Base-by-base conservation (phyloP, 176 grass and related monocot species). In the Zea luxurians region DNA sequence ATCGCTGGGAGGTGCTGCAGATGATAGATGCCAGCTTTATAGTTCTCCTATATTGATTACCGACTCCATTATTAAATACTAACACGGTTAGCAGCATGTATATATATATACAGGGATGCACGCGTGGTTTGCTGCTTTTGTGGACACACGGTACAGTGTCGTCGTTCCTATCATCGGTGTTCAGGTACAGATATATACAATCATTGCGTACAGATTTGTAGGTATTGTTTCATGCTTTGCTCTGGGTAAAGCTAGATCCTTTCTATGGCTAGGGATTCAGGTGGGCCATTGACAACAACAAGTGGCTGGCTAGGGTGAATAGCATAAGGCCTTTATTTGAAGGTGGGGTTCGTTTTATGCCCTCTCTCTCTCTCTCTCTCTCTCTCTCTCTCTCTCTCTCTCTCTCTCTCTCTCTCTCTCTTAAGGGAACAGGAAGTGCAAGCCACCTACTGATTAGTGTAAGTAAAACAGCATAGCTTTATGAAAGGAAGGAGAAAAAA, bases 241-340 rank as follows among this genome's bases (percentile, higher is more conserved):
- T 68, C 21, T 77, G 6, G 61, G 6, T 75, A 71, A 58, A 86
- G 52, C 47, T 73, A 10, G 73, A 48, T 37, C 70, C 34, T 46
- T 61, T 74, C 86, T 71, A 20, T 52, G 15, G 44, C 48, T 76
- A 97, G 95, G 95, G 85, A 59, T 97, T 94, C 86, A 77, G 74
- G 77, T 93, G 91, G 95, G 95, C 95, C 63, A 85, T 98, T 69
- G 91, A 94, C 71, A 94, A 94, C 84, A 80, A 92, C 66, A 90
- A 65, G 65, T 98, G 95, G 87, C 85, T 92, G 57, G 95, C 85
- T 90, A 86, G 95, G 80, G 91, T 44, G 71, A 73, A 90, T 66
- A 94, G 91, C 71, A 92, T 98, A 52, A 94, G 89, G 47, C 85
- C 95, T 80, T 37, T 92, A 64, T 98, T 98, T 83, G 95, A 98